Conservation (phyloP, 495 filamentous ascomycete species). For the Parachaetomium inaequale region DNA sequence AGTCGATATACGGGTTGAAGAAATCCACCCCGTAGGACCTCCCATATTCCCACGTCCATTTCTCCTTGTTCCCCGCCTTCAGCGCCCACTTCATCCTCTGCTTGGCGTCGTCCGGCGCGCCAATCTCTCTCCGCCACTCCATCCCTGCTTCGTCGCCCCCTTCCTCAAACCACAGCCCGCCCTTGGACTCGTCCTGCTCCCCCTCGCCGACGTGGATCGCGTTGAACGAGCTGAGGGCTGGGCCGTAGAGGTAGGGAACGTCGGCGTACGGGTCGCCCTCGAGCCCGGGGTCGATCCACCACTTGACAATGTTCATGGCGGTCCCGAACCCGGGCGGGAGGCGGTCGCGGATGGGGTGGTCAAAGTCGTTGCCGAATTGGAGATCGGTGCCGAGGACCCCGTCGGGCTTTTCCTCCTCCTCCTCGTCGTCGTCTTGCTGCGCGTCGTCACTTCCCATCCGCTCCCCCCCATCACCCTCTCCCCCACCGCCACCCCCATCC, state of each 20-base stretch:
- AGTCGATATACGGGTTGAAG: slow-evolving; percentile 88
- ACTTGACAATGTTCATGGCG: slow-evolving; percentile 77
- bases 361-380: slow-evolving; percentile 91
- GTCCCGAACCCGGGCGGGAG: slow-evolving; percentile 80
- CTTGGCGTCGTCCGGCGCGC: slow-evolving; percentile 52
- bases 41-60: slow-evolving; percentile 49
- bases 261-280: slow-evolving; percentile 87
- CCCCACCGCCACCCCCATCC: not conserved
- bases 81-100: slow-evolving; percentile 64
- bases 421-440: not conserved
- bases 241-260: slow-evolving; percentile 76
- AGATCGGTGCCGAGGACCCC: slow-evolving; percentile 63
- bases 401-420: not conserved
- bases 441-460: not conserved
- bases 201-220: slow-evolving; percentile 62
- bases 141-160: slow-evolving; percentile 62
- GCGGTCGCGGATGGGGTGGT: slow-evolving; percentile 77
- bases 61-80: slow-evolving; percentile 46
- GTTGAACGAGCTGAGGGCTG: slow-evolving; percentile 69
- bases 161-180: slow-evolving; percentile 59
- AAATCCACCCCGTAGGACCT: slow-evolving; percentile 73
- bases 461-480: not conserved
- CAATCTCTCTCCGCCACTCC: slow-evolving; percentile 42
- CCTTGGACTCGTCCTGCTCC: slow-evolving; percentile 37
- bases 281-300: slow-evolving; percentile 80